phyloP scores from a whole-genome alignment of 2,329 filamentous ascomycete species.

The Teratosphaeria zuluensis region DNA sequence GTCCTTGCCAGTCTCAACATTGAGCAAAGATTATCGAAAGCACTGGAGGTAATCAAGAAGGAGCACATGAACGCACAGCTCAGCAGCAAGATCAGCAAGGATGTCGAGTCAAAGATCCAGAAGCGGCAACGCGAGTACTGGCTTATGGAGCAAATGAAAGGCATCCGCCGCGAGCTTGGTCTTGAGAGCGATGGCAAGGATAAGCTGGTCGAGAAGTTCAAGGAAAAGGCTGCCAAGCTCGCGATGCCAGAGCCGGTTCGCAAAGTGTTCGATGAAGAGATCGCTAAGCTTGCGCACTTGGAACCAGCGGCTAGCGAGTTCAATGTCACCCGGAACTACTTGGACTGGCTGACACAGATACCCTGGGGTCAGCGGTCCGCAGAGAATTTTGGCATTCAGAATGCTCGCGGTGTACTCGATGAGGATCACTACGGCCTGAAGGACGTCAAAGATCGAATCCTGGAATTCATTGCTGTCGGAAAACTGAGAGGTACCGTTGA shows the following conservation, averaged over 20 bases:
- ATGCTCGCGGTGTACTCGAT: constrained; percentile 82
- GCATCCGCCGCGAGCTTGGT: constrained; percentile 86
- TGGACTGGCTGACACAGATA: constrained; percentile 97
- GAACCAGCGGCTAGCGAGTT: constrained; percentile 96
- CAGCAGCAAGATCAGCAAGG: constrained; percentile 94
- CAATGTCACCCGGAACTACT: constrained; percentile 94
- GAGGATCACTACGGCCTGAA: constrained; percentile 96
- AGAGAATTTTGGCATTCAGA: constrained; percentile 91
- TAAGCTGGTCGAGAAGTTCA: constrained; percentile 94
- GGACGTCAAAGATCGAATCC: constrained; percentile 95
- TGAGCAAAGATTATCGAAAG: constrained; percentile 85
- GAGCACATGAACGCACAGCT: constrained; percentile 97
- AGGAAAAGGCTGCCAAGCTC: constrained; percentile 83
- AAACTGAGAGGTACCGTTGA: constrained; percentile 95
- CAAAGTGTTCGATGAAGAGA: constrained; percentile 96
- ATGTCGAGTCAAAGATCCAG: constrained; percentile 94
- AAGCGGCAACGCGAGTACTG: constrained; percentile 97
- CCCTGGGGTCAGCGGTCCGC: constrained; percentile 93
- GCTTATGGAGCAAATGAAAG: constrained; percentile 99
- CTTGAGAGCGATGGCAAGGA: constrained; percentile 98
- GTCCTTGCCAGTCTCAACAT: constrained; percentile 82
- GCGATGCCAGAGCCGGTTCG: constrained; percentile 95
- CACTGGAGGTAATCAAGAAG: constrained; percentile 87
- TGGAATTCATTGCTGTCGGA: constrained; percentile 96
- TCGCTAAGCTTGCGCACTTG: constrained; percentile 91